Evolutionary conservation across 2,329 filamentous ascomycete species (phyloP).

Genomic region (Aspergillus eucalypticola): DNA sequence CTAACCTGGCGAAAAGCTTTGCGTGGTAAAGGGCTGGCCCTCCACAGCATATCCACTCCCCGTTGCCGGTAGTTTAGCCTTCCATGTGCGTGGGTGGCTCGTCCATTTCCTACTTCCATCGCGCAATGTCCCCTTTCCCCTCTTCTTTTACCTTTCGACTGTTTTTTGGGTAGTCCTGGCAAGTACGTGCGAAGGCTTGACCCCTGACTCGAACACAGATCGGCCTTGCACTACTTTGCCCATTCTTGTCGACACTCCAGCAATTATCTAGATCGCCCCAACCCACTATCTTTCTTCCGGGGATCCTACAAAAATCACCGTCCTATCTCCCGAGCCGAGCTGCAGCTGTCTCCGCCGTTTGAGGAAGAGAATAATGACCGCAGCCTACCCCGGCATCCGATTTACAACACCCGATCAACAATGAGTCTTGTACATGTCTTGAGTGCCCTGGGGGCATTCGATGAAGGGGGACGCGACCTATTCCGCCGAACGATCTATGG

Average conservation of each 20-base stretch:
- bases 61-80: neutral
- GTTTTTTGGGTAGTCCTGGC: neutral
- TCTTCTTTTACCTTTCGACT: conserved; percentile 3
- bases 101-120: neutral
- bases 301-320: neutral
- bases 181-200: neutral
- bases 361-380: conserved; percentile 18
- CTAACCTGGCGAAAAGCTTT: conserved; percentile 3
- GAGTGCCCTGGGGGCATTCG: conserved; percentile 18
- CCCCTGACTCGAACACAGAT: conserved; percentile 4
- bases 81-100: conserved; percentile 9
- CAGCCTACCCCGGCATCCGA: conserved; percentile 1
- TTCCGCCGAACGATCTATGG: conserved; percentile 25
- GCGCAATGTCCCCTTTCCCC: conserved; percentile 8
- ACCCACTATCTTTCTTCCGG: too few relatives aligned
- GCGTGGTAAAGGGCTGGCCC: neutral
- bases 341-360: neutral
- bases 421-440: conserved; percentile 21
- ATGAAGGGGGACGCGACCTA: conserved; percentile 20
- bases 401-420: conserved; percentile 1
- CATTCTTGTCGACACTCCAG: neutral
- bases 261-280: neutral
- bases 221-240: neutral
- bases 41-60: conserved; percentile 3
- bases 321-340: neutral